Base-by-base conservation (phyloP, 768 basidiomycete species). In the Kwoniella pini region DNA sequence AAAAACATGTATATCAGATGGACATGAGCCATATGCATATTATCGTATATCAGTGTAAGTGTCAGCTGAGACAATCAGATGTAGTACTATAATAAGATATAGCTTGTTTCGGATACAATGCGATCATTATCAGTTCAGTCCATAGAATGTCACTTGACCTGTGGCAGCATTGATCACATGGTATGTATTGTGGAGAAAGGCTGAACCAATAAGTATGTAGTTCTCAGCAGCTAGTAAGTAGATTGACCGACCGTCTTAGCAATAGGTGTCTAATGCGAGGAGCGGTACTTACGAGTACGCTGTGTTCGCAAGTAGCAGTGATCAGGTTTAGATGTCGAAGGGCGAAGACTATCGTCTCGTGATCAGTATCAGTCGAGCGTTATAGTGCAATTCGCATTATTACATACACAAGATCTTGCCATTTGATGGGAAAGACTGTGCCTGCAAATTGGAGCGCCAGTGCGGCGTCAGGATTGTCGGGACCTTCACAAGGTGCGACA, bases 131-230 rank as follows among this genome's bases (percentile, higher is more conserved):
- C 33, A 36, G 33, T 36, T 45, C 56, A 57, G 26, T 21, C 45
- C 56, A 19, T 57, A 57, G 6, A 57, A 17, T 5, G 56, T 57
- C 22, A 57, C 56, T 27, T 49, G 44, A 5, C 56, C 56, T 24
- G 33, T 48, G 33, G 46, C 56, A 4, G 39, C 48, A 24, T 57
- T 57, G 46, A 57, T 40, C 12, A 33, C 30, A 30, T 57, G 56
- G 30, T 57, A 57, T 44, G 49, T 31, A 24, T 57, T 49, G n/a
- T 46, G 45, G 10, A 59, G 48, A 48, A 59, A 59, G 13, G 39
- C 38, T 12, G 48, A 40, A 1, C 57, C 57, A 15, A 59, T 43
- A 28, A 59, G 48, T 17, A 59, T n/a, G 26, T 46, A 46, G 28
- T 57, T 21, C 26, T 40, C 38, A 27, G 30, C 49, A 27, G 45